Evolutionary conservation across 1,284 basidiomycete species (phyloP), one percentile per base, ranked within the genome.

Genomic region (Naganishia sp.): DNA sequence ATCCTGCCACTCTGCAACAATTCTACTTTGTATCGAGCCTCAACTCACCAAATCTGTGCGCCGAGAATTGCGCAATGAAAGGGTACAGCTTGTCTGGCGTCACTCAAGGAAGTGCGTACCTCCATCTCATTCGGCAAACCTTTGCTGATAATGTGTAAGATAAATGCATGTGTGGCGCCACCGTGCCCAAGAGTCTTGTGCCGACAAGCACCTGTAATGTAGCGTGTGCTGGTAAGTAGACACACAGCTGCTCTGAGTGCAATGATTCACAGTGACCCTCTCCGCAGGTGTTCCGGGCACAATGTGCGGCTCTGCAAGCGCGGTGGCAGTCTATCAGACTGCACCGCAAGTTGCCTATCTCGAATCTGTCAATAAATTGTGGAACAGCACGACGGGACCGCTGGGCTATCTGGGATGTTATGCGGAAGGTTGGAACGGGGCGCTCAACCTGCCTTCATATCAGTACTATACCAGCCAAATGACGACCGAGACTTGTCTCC

Each of bases 401-500:
- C 53, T 64, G 7, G 71, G 71, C 3, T 72, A 69, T 61, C 67
- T 68, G 2, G 71, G 70, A 17, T 72, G 71, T 63, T 72, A 63
- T 62, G 35, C 63, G 28, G 71, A 72, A 49, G 71, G 70, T 15
- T 50, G 45, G 42, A 55, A 54, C 7, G 52, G 47, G 9, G 25
- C 18, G n/a, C 47, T 50, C 18, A 54, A 52, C 42, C 53, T 55
- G 10, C 52, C 52, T 7, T 41, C 42, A 7, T 65, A 65, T 31
- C 28, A 28, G 13, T 65, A 18, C 21, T 55, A 54, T 18, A 49
- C 52, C 63, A 65, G 53, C 43, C 52, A 49, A 7, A 61, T 61
- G 58, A 61, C 31, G 31, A 50, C 47, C 31, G 63, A 55, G 35
- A 47, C 46, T 1, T 55, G 63, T 23, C 43, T 55, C 17, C 31